Conservation (phyloP, 345 rosid genomes). For the Eutrema heterophyllum region DNA sequence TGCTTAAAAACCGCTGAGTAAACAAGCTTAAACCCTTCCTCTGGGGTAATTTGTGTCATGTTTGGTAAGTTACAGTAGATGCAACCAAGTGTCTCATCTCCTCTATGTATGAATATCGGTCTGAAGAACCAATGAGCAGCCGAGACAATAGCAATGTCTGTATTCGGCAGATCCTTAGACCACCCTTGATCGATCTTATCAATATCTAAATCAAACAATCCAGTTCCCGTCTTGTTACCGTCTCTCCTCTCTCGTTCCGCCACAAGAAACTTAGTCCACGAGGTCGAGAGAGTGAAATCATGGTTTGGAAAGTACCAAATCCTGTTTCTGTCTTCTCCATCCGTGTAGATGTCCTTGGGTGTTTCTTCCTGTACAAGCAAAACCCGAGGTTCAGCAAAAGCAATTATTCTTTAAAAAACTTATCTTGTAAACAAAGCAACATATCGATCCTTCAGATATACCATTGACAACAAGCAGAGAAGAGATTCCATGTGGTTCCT, state of each 20-base stretch:
- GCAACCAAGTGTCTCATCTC: constrained; percentile 44
- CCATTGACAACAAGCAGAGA: constrained; percentile 76
- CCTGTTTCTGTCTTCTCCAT: constrained; percentile 52
- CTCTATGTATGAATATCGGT: constrained; percentile 44
- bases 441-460: background rate
- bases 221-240: constrained; percentile 43
- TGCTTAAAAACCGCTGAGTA: constrained; percentile 42
- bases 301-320: constrained; percentile 66
- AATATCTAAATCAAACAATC: constrained; percentile 42
- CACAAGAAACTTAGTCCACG: constrained; percentile 67
- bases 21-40: constrained; percentile 45
- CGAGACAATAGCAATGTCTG: constrained; percentile 60
- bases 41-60: constrained; percentile 39
- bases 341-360: constrained; percentile 49
- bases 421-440: constrained; percentile 22
- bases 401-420: background rate
- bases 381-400: background rate
- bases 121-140: constrained; percentile 79
- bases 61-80: constrained; percentile 55
- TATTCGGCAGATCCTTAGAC: constrained; percentile 35
- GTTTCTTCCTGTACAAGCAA: constrained; percentile 52
- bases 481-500: constrained; percentile 89
- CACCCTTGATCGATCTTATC: constrained; percentile 46
- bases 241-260: constrained; percentile 42
- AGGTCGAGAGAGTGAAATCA: constrained; percentile 57